Conservation (phyloP, 2,329 filamentous ascomycete species). For the Xylaria sp. region DNA sequence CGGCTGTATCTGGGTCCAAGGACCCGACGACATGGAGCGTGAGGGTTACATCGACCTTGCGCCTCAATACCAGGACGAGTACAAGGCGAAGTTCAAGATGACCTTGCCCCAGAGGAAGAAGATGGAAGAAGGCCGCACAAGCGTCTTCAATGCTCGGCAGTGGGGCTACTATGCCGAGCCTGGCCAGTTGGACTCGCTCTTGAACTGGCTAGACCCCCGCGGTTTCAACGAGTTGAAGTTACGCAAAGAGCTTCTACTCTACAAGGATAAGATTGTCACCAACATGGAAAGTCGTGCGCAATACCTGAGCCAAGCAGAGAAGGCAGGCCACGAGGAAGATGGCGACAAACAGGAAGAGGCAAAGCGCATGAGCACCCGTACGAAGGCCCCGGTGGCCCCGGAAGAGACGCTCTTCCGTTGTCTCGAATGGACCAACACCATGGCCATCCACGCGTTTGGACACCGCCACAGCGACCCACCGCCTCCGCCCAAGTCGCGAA, state of each 20-base stretch:
- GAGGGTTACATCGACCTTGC: constrained; percentile 79
- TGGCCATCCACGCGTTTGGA: constrained; percentile 51
- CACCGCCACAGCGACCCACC: constrained; percentile 53
- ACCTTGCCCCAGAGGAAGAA: constrained; percentile 81
- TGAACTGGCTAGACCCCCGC: constrained; percentile 82
- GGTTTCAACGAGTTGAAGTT: constrained; percentile 83
- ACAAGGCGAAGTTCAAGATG: constrained; percentile 70
- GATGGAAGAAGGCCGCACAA: constrained; percentile 76
- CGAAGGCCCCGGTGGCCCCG: constrained; percentile 42
- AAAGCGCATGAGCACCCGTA: constrained; percentile 45
- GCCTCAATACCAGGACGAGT: constrained; percentile 66
- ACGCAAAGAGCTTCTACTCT: constrained; percentile 75
- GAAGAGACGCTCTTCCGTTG: constrained; percentile 46
- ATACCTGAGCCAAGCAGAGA: constrained; percentile 55
- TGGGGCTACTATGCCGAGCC: constrained; percentile 91
- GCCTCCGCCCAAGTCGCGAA: constrained; percentile 46
- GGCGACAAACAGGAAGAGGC: constrained; percentile 34
- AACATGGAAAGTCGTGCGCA: constrained; percentile 76
- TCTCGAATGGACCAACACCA: constrained; percentile 51
- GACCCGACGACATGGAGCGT: constrained; percentile 82
- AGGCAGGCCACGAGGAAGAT: constrained; percentile 29
- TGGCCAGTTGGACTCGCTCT: constrained; percentile 68
- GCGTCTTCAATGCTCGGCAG: constrained; percentile 68
- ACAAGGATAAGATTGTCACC: constrained; percentile 67
- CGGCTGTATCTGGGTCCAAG: constrained; percentile 93